Percentiles rank a stretch among this genome's conserved stretches.
Conservation (phyloP, 1,284 basidiomycete species). For the Cryptococcus sp. region DNA sequence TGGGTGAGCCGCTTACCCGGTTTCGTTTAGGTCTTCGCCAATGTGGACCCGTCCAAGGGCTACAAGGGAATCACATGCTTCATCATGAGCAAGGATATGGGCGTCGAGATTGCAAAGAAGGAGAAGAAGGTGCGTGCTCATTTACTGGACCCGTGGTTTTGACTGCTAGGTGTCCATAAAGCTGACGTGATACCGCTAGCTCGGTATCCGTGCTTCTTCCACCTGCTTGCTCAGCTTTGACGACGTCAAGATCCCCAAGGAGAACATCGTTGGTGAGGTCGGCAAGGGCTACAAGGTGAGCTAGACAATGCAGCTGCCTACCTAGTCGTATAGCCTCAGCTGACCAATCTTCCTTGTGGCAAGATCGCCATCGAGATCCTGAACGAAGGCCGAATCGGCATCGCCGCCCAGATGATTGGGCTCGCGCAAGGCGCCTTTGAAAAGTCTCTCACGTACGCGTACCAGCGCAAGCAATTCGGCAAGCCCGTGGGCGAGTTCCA, state of each 20-base stretch:
- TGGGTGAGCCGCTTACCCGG: constrained; percentile 33
- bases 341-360: neutral
- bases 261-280: constrained; percentile 79
- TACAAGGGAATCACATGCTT: constrained; percentile 99
- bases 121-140: constrained; percentile 71
- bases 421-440: constrained; percentile 96
- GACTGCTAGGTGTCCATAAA: constrained; percentile 16
- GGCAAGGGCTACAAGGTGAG: constrained; percentile 89
- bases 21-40: constrained; percentile 71
- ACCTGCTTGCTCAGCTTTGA: constrained; percentile 97
- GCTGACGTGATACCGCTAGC: constrained; percentile 42
- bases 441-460: constrained; percentile 87
- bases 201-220: constrained; percentile 94
- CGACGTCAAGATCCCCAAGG: constrained; percentile 84
- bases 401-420: constrained; percentile 95
- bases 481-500: constrained; percentile 78
- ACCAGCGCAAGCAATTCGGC: constrained; percentile 90
- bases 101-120: constrained; percentile 96
- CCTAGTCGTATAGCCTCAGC: neutral
- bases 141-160: neutral
- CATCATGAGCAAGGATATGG: constrained; percentile 93
- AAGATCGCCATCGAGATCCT: constrained; percentile 94
- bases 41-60: constrained; percentile 88
- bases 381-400: constrained; percentile 96
- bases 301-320: neutral